phyloP scores from a whole-genome alignment of 805 yeast species.

The Lachancea lanzarotensis region DNA sequence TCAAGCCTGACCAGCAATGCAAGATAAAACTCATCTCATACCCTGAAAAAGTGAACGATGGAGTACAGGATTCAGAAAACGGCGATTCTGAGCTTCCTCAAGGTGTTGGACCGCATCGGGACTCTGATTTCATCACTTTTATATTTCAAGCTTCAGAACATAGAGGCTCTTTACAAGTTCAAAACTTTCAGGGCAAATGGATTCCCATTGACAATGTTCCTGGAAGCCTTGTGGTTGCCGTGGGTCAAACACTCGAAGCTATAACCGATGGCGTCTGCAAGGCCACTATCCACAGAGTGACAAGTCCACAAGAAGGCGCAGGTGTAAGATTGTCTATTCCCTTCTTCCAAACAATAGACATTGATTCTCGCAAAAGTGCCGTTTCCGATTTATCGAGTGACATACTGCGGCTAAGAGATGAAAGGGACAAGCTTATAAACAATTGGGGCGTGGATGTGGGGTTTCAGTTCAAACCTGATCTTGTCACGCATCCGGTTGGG shows the following conservation, averaged over 20 bases:
- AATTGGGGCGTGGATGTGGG: conserved; percentile 17
- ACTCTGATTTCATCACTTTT: conserved; percentile 54
- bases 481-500: conserved; percentile 25
- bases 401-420: conserved; percentile 11
- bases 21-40: conserved; percentile 52
- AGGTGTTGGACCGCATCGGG: conserved; percentile 64
- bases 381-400: conserved; percentile 11
- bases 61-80: conserved; percentile 11
- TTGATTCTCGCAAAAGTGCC: conserved; percentile 11
- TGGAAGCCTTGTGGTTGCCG: conserved; percentile 47
- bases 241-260: conserved; percentile 57
- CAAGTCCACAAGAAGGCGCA: conserved; percentile 35
- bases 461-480: conserved; percentile 16
- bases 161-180: conserved; percentile 48
- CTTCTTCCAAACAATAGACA: conserved; percentile 18
- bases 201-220: conserved; percentile 45
- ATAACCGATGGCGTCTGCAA: conserved; percentile 51
- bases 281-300: conserved; percentile 53
- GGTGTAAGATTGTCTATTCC: conserved; percentile 22
- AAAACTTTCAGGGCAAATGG: conserved; percentile 52
- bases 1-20: conserved; percentile 45
- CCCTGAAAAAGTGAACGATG: conserved; percentile 35
- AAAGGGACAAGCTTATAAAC: conserved; percentile 14
- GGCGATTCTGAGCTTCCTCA: conserved; percentile 28
- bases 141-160: conserved; percentile 51